A percentile compares a stretch with the other conserved stretches of the same genome.
These are phyloP conservation scores for Rhizodiscina lignyota DNA, from an alignment of 495 filamentous ascomycete species.

Conservation along the genomic window DNA sequence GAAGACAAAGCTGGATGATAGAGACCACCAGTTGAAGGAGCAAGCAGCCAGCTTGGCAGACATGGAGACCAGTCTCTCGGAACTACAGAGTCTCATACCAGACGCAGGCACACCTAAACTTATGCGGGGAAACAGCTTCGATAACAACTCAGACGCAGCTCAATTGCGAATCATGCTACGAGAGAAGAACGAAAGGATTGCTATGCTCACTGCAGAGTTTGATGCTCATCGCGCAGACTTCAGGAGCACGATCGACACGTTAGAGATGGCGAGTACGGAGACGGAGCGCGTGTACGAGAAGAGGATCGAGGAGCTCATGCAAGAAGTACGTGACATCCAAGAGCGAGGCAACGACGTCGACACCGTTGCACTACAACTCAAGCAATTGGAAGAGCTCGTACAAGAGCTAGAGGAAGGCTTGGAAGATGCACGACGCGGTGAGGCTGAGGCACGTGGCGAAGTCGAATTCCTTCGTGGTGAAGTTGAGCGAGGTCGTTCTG, in stretches of 20 bases:
- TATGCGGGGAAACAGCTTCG: slow-evolving; percentile 1
- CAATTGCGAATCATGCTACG: slow-evolving; percentile 68
- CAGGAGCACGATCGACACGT: slow-evolving; percentile 84
- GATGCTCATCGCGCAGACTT: slow-evolving; percentile 93
- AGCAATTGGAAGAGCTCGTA: slow-evolving; percentile 88
- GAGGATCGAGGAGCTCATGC: slow-evolving; percentile 73
- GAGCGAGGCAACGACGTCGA: slow-evolving; percentile 79
- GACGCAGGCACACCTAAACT: not conserved
- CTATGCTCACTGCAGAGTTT: slow-evolving; percentile 82
- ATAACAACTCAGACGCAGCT: slow-evolving; percentile 62
- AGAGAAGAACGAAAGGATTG: slow-evolving; percentile 95
- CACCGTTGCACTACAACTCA: slow-evolving; percentile 73
- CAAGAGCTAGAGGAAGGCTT: slow-evolving; percentile 93
- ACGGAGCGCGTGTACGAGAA: slow-evolving; percentile 97
- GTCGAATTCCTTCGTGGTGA: slow-evolving; percentile 94
- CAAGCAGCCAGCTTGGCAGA: slow-evolving; percentile 67
- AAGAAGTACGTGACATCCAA: slow-evolving; percentile 66
- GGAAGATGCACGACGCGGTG: slow-evolving; percentile 89
- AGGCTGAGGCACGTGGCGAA: slow-evolving; percentile 89
- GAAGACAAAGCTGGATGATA: slow-evolving; percentile 56
- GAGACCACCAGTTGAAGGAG: slow-evolving; percentile 72
- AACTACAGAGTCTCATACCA: slow-evolving; percentile 51
- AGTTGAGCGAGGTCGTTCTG: slow-evolving; percentile 82
- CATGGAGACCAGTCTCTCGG: slow-evolving; percentile 63
- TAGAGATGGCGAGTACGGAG: slow-evolving; percentile 91